These are phyloP conservation scores for Solanum verrucosum DNA, from an alignment of 257 asterid species.

Conservation along the genomic window DNA sequence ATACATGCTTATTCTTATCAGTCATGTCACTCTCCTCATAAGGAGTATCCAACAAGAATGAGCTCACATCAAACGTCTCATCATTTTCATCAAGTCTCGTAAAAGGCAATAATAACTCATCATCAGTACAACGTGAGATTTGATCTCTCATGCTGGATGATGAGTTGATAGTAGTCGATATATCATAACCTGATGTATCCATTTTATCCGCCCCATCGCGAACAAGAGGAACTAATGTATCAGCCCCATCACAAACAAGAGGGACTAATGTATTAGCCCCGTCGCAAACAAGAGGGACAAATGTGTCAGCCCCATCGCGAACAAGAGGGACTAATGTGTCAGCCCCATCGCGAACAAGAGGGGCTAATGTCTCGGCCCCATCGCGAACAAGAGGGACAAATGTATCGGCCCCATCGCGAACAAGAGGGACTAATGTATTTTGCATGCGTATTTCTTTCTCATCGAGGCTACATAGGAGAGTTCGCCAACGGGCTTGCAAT, in stretches of 20 bases:
- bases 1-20: conserved; percentile 1
- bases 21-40: conserved; percentile 5
- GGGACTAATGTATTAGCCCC: no score
- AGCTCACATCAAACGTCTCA: conserved; percentile 30
- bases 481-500: not conserved
- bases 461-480: not conserved
- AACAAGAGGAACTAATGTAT: not conserved
- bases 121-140: not conserved
- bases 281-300: no score
- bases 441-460: conserved; percentile 9
- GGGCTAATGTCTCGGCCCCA: no score
- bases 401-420: no score
- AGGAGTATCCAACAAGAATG: conserved; percentile 50
- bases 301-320: no score
- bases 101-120: not conserved
- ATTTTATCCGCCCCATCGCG: not conserved
- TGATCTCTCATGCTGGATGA: conserved; percentile 14
- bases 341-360: no score
- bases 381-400: no score
- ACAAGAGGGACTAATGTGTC: no score
- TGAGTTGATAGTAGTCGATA: not conserved
- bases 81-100: conserved; percentile 20
- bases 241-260: no score
- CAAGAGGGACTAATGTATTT: not conserved
- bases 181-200: conserved; percentile 6